Conservation (phyloP, 139 green algal genomes). For the Volvox reticuliferus region DNA sequence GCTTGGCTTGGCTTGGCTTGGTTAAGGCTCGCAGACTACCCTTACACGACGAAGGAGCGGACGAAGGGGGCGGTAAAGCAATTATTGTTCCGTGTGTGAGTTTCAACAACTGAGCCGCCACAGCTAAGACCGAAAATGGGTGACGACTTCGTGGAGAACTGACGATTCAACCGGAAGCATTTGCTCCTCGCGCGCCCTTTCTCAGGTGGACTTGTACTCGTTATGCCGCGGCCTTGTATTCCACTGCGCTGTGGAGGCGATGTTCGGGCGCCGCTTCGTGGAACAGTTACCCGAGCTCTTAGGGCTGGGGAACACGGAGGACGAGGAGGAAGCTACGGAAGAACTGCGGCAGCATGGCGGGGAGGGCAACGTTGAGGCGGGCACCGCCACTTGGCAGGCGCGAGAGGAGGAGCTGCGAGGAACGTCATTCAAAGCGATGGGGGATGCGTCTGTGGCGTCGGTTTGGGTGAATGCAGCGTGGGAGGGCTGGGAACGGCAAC, state of each 20-base stretch:
- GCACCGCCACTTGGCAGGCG: no score
- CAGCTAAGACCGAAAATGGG: no score
- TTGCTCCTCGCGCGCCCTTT: background rate
- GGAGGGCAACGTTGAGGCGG: background rate
- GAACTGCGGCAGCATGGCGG: background rate
- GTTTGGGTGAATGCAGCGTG: background rate
- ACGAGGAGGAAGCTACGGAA: background rate
- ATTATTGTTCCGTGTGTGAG: no score
- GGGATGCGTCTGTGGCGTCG: background rate
- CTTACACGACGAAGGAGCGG: no score
- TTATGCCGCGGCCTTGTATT: constrained; percentile 70
- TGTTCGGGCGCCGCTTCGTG: constrained; percentile 65
- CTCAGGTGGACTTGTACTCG: constrained; percentile 73
- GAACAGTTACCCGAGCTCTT: background rate
- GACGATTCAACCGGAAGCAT: no score
- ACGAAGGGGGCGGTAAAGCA: no score
- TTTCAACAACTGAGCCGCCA: no score
- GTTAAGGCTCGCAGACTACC: no score
- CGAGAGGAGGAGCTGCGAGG: background rate
- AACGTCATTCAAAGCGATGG: background rate
- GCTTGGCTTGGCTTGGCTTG: no score
- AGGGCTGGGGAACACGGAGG: background rate
- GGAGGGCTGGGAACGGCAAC: background rate
- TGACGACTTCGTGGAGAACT: no score
- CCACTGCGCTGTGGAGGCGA: constrained; percentile 46